Evolutionary conservation across 176 grass and related monocot genomes (phyloP).

Genomic region (Otatea glauca): DNA sequence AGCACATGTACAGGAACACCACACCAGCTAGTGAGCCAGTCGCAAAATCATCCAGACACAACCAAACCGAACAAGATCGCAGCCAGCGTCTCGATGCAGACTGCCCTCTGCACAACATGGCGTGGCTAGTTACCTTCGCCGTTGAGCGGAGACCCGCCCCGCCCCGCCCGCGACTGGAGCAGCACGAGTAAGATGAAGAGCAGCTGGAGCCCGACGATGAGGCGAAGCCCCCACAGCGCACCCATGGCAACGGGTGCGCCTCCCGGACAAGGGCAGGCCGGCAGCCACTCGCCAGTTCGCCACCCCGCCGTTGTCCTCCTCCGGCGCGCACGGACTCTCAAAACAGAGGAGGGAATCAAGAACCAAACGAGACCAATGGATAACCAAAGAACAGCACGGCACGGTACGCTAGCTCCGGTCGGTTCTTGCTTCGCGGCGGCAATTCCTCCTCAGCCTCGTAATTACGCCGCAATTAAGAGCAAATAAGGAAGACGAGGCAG

Average conservation of each 20-base stretch:
- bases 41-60: slow-evolving; percentile 8
- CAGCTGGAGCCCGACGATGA: neutral
- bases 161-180: slow-evolving; percentile 27
- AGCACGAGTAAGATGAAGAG: slow-evolving; percentile 36
- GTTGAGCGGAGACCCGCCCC: slow-evolving; percentile 24
- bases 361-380: neutral
- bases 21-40: neutral
- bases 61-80: neutral
- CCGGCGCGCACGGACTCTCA: neutral
- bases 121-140: slow-evolving; percentile 38
- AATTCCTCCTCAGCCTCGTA: neutral
- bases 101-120: too few relatives aligned
- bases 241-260: slow-evolving; percentile 43
- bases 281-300: slow-evolving; percentile 11
- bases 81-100: neutral
- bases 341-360: neutral
- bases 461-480: slow-evolving; percentile 10
- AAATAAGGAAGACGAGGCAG: neutral
- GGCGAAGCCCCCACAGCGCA: slow-evolving; percentile 20
- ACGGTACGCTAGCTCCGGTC: slow-evolving; percentile 26
- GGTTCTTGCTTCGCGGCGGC: slow-evolving; percentile 5
- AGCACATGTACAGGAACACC: neutral
- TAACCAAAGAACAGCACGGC: slow-evolving; percentile 7
- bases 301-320: neutral
- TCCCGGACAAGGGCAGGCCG: slow-evolving; percentile 2